Conservation (phyloP, 2,329 filamentous ascomycete genomes). For the Ilyonectria robusta region DNA sequence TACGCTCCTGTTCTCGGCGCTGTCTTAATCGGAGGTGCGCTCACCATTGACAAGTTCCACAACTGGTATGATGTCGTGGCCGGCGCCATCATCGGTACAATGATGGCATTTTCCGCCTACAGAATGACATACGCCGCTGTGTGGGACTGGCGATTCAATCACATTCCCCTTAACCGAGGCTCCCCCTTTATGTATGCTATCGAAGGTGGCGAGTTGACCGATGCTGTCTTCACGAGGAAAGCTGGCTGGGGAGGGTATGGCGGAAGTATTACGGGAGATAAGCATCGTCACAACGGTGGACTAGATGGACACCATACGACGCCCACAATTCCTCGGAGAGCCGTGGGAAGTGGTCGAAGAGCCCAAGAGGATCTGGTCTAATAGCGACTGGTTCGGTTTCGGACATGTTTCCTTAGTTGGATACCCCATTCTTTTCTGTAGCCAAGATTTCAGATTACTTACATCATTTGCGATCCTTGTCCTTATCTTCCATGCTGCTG, state of each 20-base stretch:
- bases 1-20: conserved; percentile 79
- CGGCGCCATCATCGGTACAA: conserved; percentile 74
- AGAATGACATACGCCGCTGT: conserved; percentile 77
- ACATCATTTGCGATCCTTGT: too few species aligned
- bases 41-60: conserved; percentile 82
- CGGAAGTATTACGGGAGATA: conserved; percentile 22
- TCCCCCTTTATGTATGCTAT: conserved; percentile 66
- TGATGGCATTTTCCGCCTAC: conserved; percentile 76
- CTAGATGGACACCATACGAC: conserved; percentile 5
- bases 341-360: conserved; percentile 28
- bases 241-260: conserved; percentile 69
- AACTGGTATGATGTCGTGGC: conserved; percentile 83
- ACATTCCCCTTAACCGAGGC: conserved; percentile 74
- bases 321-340: conserved; percentile 31
- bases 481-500: too few species aligned
- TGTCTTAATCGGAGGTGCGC: conserved; percentile 75
- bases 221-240: conserved; percentile 70
- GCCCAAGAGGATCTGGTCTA: conserved; percentile 35
- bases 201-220: conserved; percentile 62
- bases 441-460: too few species aligned
- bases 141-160: conserved; percentile 77
- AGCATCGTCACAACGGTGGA: conserved; percentile 9
- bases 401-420: not conserved
- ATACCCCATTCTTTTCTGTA: not conserved
- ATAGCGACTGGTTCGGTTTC: not conserved